Conservation (phyloP, 2,329 filamentous ascomycete species). For the Arthrobotrys musiformis region DNA sequence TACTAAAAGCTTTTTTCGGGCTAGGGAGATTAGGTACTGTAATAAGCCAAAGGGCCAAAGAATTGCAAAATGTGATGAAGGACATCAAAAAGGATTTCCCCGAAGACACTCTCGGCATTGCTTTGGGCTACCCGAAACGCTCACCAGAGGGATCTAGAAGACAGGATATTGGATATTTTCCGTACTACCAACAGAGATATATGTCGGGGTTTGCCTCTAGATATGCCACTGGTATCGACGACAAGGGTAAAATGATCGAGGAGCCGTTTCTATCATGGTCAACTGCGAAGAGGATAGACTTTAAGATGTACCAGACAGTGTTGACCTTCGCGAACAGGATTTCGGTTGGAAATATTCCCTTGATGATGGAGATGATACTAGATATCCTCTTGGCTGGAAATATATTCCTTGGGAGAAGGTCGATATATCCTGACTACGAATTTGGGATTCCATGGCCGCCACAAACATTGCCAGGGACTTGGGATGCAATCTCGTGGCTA, state of each 20-base stretch:
- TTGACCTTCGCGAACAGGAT: not conserved
- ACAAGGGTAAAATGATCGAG: not conserved
- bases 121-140: not conserved
- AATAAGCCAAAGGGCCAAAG: too few species aligned
- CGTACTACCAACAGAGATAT: not conserved
- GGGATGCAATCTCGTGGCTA: constrained; percentile 2
- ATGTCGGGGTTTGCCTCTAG: not conserved
- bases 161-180: constrained; percentile 3
- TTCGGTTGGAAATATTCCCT: not conserved
- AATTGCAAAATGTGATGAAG: not conserved
- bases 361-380: constrained; percentile 18
- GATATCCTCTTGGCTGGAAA: constrained; percentile 19
- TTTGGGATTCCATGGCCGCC: not conserved
- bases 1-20: not conserved
- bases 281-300: not conserved
- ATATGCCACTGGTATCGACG: not conserved
- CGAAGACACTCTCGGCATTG: not conserved
- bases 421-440: constrained; percentile 7
- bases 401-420: constrained; percentile 2
- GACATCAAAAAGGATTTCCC: not conserved
- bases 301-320: not conserved
- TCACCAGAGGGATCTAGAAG: not conserved
- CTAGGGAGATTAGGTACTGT: not conserved
- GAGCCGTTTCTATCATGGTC: constrained; percentile 1
- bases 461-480: not conserved